A percentile compares a stretch with the other conserved stretches of the same genome.
Conservation (phyloP, 371 early-diverging fungal genomes). For the Syncephalastrum sp. region DNA sequence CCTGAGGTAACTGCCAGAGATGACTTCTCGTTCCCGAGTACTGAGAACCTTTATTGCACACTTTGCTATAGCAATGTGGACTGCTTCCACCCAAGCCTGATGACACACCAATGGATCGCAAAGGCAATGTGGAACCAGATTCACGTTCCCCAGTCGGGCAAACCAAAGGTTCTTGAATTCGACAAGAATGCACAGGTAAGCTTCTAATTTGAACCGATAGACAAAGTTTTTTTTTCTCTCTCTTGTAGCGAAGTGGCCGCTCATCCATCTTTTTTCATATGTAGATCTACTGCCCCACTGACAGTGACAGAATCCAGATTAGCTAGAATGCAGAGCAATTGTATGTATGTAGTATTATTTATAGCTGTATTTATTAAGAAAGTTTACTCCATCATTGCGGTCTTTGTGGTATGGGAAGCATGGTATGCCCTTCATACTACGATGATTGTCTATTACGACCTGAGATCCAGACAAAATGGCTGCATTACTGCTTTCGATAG, state of each 20-base stretch:
- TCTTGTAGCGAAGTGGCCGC: not conserved
- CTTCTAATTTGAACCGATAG: too few relatives aligned
- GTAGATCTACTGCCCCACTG: conserved; percentile 20
- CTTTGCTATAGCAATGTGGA: conserved; percentile 12
- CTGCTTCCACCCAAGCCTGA: conserved; percentile 17
- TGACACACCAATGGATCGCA: conserved; percentile 18
- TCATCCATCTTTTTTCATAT: not conserved
- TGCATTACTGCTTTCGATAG: too few relatives aligned
- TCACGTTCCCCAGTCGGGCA: conserved; percentile 1
- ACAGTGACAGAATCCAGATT: conserved; percentile 12
- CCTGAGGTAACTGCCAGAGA: conserved; percentile 5
- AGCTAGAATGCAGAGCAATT: not conserved
- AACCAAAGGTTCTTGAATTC: conserved; percentile 2
- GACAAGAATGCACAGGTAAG: conserved; percentile 12
- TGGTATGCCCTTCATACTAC: too few relatives aligned
- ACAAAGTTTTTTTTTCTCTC: too few relatives aligned
- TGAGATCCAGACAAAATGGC: too few relatives aligned
- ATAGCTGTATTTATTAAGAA: too few relatives aligned
- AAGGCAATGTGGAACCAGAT: conserved; percentile 18
- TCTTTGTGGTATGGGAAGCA: too few relatives aligned
- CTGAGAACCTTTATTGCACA: too few relatives aligned
- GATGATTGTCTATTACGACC: too few relatives aligned
- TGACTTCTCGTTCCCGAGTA: too few relatives aligned
- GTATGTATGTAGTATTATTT: too few relatives aligned
- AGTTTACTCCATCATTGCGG: too few relatives aligned